Evolutionary conservation across 805 yeast genomes (phyloP).

Genomic region (Zygosaccharomyces bailii): DNA sequence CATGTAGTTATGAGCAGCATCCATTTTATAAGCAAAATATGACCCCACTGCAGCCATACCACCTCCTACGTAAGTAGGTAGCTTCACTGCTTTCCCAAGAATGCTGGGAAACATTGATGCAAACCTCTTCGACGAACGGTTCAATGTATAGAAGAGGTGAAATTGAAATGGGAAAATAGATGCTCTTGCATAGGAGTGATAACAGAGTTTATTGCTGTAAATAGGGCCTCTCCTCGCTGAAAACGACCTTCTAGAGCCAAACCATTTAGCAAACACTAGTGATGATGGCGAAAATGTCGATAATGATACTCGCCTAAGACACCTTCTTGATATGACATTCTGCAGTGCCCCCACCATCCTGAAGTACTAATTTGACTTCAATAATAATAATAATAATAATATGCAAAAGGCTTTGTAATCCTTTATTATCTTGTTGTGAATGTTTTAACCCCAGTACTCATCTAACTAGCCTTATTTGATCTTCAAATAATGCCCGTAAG

Average conservation of each 20-base stretch:
- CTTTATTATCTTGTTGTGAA: too few species aligned
- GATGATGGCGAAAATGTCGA: neutral
- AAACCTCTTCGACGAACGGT: conserved; percentile 24
- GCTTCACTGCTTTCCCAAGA: conserved; percentile 49
- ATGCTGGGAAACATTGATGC: conserved; percentile 47
- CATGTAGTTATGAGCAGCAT: conserved; percentile 74
- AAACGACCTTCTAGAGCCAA: conserved; percentile 2
- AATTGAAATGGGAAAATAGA: conserved; percentile 21
- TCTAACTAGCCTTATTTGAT: neutral
- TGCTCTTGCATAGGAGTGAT: conserved; percentile 26
- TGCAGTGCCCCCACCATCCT: conserved; percentile 3
- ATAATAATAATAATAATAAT: neutral
- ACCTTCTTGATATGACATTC: neutral
- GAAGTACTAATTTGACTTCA: neutral
- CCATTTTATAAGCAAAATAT: conserved; percentile 86
- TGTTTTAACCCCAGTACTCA: neutral
- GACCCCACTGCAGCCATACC: conserved; percentile 94
- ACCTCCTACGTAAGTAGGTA: conserved; percentile 85
- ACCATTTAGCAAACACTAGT: neutral
- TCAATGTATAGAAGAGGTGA: conserved; percentile 15
- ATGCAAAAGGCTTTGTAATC: too few species aligned
- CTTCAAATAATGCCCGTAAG: neutral
- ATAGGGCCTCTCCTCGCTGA: conserved; percentile 1
- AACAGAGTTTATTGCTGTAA: conserved; percentile 11
- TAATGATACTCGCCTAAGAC: conserved; percentile 2